These are phyloP conservation scores for Crucihimalaya himalaica DNA, from an alignment of 345 rosid genomes.

Conservation along the genomic window DNA sequence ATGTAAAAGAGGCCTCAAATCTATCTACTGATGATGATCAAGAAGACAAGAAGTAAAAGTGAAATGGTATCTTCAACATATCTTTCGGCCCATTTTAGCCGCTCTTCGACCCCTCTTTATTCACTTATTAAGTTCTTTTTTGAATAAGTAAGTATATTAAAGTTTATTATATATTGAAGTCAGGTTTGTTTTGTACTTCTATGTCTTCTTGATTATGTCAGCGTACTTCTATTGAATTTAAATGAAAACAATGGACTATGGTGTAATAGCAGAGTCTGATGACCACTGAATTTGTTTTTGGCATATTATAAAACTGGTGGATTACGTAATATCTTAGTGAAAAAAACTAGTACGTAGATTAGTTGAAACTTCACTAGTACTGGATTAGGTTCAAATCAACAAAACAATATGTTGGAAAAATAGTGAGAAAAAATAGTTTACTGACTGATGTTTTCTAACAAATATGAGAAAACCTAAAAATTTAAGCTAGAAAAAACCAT, in stretches of 20 bases:
- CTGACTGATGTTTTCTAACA: neutral
- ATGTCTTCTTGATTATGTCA: too few species aligned
- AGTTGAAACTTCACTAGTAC: neutral
- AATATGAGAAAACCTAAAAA: neutral
- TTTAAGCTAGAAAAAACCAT: neutral
- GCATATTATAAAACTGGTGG: conserved; percentile 8
- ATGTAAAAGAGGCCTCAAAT: conserved; percentile 27
- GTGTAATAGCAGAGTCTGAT: conserved; percentile 1
- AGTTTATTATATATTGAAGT: conserved; percentile 23
- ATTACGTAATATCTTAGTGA: neutral
- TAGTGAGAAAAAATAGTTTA: neutral
- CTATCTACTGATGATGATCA: conserved; percentile 32
- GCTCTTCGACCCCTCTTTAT: conserved; percentile 21
- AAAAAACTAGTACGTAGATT: neutral
- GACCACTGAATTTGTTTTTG: neutral
- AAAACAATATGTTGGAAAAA: neutral
- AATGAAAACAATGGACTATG: conserved; percentile 17
- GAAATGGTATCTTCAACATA: conserved; percentile 32
- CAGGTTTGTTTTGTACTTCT: conserved; percentile 22
- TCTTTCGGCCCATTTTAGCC: conserved; percentile 33
- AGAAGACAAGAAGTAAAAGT: conserved; percentile 29
- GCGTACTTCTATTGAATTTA: conserved; percentile 31
- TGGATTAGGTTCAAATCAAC: neutral
- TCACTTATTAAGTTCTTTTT: conserved; percentile 21
- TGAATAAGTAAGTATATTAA: conserved; percentile 20